Base-by-base conservation (phyloP, 2,329 filamentous ascomycete species). In the Sclerotinia minor region DNA sequence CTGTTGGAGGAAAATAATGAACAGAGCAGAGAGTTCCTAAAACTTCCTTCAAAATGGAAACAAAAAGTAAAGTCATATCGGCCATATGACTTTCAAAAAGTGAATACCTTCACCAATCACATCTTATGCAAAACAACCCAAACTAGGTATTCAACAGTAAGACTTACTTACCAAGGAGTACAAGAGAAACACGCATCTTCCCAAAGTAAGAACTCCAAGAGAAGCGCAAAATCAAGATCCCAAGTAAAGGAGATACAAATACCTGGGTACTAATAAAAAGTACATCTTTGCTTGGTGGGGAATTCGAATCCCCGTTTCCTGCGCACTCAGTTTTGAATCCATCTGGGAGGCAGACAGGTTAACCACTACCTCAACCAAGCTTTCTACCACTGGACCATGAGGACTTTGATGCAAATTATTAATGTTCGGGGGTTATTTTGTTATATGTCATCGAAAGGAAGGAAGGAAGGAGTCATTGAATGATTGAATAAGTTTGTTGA, bases 341-440 rank as follows among this genome's bases (percentile, higher is more conserved):
- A 29, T 38, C 45, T 66, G 64, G 64, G 64, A 60, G 32, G 64
- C 64, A 66, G 64, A 60, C 64, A 58, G 55, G 64, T 66, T 66
- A 66, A 66, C 64, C 64, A 66, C 64, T 66, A 66, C 64, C 55
- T 59, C 53, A 66, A 66, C 54, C 53, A 66, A 66, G 64, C 64
- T 50, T 26, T 45, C 63, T 58, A 44, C 49, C 38, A 65, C 13
- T 47, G 52, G 17, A 38, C 63, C 52, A 65, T 21, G 13, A 21
- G 41, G 8, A 1, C 13, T 26, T 65, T 58, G 52, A 65, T 38
- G 52, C 32, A 47, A 26, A 35, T 57, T 45, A 47, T 65, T 45
- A 19, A 61, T 49, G 11, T 50, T 6, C 0, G 59, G 38, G 21
- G 3, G 7, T 11, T 50, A 21, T 38, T 35, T 17, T 26, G 8